Conservation (phyloP, 495 filamentous ascomycete genomes). For the Talaromyces liani region DNA sequence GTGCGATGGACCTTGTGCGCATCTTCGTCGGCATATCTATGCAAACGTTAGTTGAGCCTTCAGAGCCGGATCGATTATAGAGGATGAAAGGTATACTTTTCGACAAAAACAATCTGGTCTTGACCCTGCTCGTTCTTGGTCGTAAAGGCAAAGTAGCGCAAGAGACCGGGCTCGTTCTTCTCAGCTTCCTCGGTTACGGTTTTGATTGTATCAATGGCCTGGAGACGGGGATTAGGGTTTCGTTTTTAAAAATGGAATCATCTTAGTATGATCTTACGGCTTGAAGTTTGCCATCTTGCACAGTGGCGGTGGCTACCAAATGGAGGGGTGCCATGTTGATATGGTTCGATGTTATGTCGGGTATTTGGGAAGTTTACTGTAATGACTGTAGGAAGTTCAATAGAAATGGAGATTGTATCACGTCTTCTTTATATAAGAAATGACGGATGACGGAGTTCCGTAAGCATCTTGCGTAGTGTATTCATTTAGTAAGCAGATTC, state of each 20-base stretch:
- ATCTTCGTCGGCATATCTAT: slow-evolving; percentile 4
- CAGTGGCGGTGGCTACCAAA: slow-evolving; percentile 1
- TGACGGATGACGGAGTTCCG: neutral
- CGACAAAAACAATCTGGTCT: slow-evolving; percentile 4
- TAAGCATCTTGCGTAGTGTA: neutral
- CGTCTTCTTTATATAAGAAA: neutral
- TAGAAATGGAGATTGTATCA: neutral
- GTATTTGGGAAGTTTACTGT: neutral
- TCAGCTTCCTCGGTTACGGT: neutral
- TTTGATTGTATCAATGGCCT: neutral
- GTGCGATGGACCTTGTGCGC: neutral
- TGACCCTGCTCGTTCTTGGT: slow-evolving; percentile 7
- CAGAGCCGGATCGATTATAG: no score
- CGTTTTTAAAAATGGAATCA: neutral
- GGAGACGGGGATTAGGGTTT: neutral
- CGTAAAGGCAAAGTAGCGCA: neutral
- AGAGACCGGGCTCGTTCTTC: slow-evolving; percentile 1
- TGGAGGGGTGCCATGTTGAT: neutral
- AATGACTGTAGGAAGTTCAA: neutral
- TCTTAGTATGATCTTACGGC: neutral
- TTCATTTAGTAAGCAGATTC: neutral
- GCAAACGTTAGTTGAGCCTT: neutral
- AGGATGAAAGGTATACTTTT: neutral
- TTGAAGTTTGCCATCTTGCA: slow-evolving; percentile 5
- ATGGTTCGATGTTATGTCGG: neutral